Evolutionary conservation across 352 stramenopile genomes (phyloP).

Genomic region (Pythium sp.): DNA sequence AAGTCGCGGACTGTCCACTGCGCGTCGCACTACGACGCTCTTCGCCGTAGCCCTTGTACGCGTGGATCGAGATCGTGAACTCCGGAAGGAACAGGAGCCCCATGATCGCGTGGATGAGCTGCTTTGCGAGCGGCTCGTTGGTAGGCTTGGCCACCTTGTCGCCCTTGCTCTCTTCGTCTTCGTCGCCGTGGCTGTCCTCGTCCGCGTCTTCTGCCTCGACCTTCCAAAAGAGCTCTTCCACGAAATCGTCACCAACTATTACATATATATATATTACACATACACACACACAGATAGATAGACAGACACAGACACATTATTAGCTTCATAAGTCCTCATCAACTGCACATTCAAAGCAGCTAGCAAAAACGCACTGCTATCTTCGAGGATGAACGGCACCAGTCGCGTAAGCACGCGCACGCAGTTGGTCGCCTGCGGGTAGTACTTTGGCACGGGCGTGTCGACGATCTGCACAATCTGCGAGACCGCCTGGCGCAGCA

Average conservation of each 20-base stretch:
- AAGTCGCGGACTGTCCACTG: slow-evolving; percentile 36
- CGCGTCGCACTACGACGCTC: slow-evolving; percentile 65
- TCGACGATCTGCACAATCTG: slow-evolving; percentile 87
- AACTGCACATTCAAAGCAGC: neutral
- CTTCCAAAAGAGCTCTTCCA: slow-evolving; percentile 81
- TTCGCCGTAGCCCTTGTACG: slow-evolving; percentile 78
- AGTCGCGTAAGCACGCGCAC: slow-evolving; percentile 78
- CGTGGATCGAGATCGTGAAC: slow-evolving; percentile 83
- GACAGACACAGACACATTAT: neutral
- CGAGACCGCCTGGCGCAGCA: slow-evolving; percentile 75
- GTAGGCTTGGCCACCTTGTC: slow-evolving; percentile 9
- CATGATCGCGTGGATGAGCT: slow-evolving; percentile 86
- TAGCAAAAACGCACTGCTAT: slow-evolving; percentile 28
- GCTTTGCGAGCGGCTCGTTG: slow-evolving; percentile 52
- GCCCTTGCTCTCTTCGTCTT: slow-evolving; percentile 41
- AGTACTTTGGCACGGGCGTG: slow-evolving; percentile 87
- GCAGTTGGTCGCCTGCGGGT: slow-evolving; percentile 84
- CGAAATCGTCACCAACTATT: slow-evolving; percentile 60
- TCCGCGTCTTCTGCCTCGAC: slow-evolving; percentile 26
- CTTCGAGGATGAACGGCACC: slow-evolving; percentile 85
- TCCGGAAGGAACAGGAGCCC: slow-evolving; percentile 82
- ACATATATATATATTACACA: neutral
- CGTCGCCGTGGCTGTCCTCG: slow-evolving; percentile 24
- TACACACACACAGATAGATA: neutral
- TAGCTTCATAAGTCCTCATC: neutral